These are phyloP conservation scores for Heimioporus sp. DNA, from an alignment of 768 basidiomycete species.

Conservation along the genomic window DNA sequence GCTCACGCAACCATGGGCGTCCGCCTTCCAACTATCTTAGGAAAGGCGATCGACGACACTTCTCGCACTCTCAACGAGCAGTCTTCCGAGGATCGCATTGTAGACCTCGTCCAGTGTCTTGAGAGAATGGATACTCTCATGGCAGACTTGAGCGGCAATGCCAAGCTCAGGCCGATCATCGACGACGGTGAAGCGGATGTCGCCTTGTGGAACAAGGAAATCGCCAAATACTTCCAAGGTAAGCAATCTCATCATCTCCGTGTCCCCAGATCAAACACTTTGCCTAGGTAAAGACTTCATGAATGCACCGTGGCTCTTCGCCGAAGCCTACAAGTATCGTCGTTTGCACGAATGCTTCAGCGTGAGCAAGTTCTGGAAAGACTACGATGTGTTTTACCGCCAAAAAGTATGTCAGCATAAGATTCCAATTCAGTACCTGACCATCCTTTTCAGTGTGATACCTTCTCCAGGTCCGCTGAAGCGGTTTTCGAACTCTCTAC, in stretches of 20 bases:
- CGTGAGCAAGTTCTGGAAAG: slow-evolving; percentile 83
- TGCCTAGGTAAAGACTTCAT: slow-evolving; percentile 79
- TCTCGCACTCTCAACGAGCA: slow-evolving; percentile 86
- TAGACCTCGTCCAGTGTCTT: slow-evolving; percentile 84
- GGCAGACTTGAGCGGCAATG: slow-evolving; percentile 80
- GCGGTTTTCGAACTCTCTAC: slow-evolving; percentile 93
- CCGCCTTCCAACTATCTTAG: slow-evolving; percentile 92
- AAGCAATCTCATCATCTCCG: slow-evolving; percentile 14
- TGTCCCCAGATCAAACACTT: neutral
- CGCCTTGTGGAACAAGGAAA: slow-evolving; percentile 96
- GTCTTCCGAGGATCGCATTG: slow-evolving; percentile 76
- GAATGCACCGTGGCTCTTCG: slow-evolving; percentile 96
- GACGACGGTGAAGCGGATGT: slow-evolving; percentile 93
- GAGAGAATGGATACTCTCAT: slow-evolving; percentile 89
- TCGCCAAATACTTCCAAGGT: slow-evolving; percentile 92
- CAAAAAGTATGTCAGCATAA: slow-evolving; percentile 61
- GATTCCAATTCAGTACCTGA: slow-evolving; percentile 2
- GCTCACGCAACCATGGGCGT: slow-evolving; percentile 94
- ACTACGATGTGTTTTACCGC: slow-evolving; percentile 93
- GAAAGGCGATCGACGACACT: slow-evolving; percentile 92
- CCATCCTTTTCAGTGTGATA: slow-evolving; percentile 65
- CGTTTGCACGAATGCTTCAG: slow-evolving; percentile 93
- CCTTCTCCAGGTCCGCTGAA: slow-evolving; percentile 87
- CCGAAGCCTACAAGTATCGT: slow-evolving; percentile 92
- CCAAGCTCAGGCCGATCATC: slow-evolving; percentile 80